Percentiles rank a stretch among this genome's conserved stretches.
Evolutionary conservation across 257 asterid genomes (phyloP).

Genomic region (Ajuga chamaepitys): DNA sequence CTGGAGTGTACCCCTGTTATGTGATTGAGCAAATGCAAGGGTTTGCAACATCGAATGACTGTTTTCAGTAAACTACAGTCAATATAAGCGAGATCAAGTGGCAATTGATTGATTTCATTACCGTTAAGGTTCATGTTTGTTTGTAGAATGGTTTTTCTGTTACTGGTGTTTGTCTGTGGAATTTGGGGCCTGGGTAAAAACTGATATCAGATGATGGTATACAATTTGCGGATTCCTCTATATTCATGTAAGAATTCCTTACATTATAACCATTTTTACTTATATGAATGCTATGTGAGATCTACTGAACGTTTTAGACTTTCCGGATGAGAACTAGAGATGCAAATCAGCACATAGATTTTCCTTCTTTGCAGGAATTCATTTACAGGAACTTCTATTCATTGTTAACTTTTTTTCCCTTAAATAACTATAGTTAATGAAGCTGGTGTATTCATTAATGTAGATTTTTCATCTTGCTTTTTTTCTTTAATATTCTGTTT

Average conservation of each 20-base stretch:
- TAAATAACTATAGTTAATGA: neutral
- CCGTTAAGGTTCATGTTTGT: constrained; percentile 22
- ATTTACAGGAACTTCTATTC: neutral
- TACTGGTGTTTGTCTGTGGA: constrained; percentile 29
- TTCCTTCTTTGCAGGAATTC: neutral
- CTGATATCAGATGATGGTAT: constrained; percentile 32
- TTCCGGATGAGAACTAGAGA: neutral
- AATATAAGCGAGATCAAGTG: constrained; percentile 12
- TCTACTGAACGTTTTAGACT: neutral
- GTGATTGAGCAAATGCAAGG: constrained; percentile 14
- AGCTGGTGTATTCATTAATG: neutral
- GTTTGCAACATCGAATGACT: constrained; percentile 12
- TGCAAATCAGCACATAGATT: neutral
- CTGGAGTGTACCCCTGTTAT: constrained; percentile 10
- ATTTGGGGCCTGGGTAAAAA: constrained; percentile 28
- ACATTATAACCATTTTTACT: constrained; percentile 15
- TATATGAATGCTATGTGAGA: neutral
- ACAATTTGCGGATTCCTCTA: constrained; percentile 24
- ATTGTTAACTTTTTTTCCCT: neutral
- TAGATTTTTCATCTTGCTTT: neutral
- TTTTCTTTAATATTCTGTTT: neutral
- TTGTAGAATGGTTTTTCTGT: constrained; percentile 27
- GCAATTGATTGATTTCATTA: constrained; percentile 19
- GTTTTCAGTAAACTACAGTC: constrained; percentile 9
- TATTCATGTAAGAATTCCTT: constrained; percentile 37